Conservation (phyloP, 2,329 filamentous ascomycete species). For the Aspergillus arachidicola region DNA sequence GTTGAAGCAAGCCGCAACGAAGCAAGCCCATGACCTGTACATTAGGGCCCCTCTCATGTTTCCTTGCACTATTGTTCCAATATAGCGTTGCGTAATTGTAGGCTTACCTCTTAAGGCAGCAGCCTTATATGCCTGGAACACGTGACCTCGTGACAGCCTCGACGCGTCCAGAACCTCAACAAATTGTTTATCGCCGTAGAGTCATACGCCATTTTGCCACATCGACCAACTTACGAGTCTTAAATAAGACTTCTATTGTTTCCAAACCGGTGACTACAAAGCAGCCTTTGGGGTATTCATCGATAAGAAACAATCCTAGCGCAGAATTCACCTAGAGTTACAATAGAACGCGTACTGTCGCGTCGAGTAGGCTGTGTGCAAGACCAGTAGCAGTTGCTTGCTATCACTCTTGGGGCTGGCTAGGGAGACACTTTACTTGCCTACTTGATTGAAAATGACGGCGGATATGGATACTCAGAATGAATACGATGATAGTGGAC, state of each 20-base stretch:
- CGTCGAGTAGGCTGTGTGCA: neutral
- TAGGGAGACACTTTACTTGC: neutral
- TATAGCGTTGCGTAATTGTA: neutral
- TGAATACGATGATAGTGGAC: conserved; percentile 71
- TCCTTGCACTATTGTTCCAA: neutral
- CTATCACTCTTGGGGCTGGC: neutral
- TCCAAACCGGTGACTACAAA: neutral
- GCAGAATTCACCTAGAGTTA: neutral
- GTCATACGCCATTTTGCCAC: conserved; percentile 23
- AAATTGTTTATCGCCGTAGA: conserved; percentile 14
- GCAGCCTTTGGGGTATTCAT: neutral
- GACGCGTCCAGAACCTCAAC: conserved; percentile 33
- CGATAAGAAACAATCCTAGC: neutral
- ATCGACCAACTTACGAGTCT: conserved; percentile 16
- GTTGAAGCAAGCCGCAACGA: neutral
- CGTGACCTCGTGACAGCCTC: conserved; percentile 40
- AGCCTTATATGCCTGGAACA: conserved; percentile 21
- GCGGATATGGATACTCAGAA: conserved; percentile 69
- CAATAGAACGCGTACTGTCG: neutral
- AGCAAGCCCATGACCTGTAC: neutral
- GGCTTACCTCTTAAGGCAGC: neutral
- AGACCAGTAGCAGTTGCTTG: neutral
- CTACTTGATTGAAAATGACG: conserved; percentile 33
- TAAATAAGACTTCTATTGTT: neutral
- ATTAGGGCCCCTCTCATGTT: neutral